phyloP scores from a whole-genome alignment of 176 grass and related monocot genomes.

The Aegilops sharonensis region DNA sequence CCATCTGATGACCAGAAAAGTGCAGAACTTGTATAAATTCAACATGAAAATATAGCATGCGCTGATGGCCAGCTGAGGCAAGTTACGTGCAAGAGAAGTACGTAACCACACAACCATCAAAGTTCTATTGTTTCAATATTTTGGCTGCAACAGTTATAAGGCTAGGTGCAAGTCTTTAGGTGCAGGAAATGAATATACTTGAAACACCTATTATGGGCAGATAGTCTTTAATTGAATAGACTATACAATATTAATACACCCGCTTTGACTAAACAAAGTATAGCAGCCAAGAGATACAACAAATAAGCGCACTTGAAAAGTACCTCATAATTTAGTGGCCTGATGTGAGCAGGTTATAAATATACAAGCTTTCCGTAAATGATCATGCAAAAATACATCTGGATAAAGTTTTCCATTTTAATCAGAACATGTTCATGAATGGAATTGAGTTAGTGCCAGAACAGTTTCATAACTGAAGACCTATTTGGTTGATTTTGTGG shows the following conservation, averaged over 20 bases:
- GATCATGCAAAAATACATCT: not conserved
- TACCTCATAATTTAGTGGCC: not conserved
- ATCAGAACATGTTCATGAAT: constrained; percentile 12
- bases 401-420: not conserved
- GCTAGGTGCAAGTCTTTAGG: not conserved
- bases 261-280: not conserved
- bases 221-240: constrained; percentile 1
- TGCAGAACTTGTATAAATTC: constrained; percentile 15
- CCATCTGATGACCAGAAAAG: constrained; percentile 48
- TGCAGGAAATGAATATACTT: not conserved
- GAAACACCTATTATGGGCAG: not conserved
- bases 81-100: not conserved
- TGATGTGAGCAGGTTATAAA: not conserved
- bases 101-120: not conserved
- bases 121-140: not conserved
- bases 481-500: not conserved
- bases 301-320: not conserved
- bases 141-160: not conserved
- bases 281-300: not conserved
- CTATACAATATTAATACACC: not conserved
- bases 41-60: constrained; percentile 13
- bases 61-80: not conserved
- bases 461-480: not conserved
- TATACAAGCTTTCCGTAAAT: not conserved
- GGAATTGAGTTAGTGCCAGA: constrained; percentile 3